Evolutionary conservation across 495 filamentous ascomycete species (phyloP).

Genomic region (Bacidia rubella): DNA sequence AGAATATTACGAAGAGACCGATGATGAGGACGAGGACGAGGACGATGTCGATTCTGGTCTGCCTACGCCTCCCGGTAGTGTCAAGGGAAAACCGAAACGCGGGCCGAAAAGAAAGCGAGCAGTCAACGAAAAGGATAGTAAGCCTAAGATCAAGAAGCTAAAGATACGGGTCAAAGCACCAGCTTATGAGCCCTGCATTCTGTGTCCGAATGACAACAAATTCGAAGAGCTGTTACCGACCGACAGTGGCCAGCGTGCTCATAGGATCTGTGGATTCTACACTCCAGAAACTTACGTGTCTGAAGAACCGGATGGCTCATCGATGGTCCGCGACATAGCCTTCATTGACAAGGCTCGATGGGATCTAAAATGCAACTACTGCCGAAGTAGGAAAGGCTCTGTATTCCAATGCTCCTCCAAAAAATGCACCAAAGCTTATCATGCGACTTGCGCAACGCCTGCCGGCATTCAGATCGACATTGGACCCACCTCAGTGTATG

Average conservation of each 20-base stretch:
- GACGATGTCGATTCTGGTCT: slow-evolving; percentile 52
- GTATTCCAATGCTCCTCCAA: slow-evolving; percentile 95
- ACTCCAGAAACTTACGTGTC: slow-evolving; percentile 83
- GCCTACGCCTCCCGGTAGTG: slow-evolving; percentile 67
- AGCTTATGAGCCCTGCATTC: slow-evolving; percentile 70
- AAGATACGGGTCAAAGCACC: slow-evolving; percentile 54
- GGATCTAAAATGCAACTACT: slow-evolving; percentile 88
- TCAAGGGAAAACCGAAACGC: slow-evolving; percentile 44
- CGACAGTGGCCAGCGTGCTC: slow-evolving; percentile 75
- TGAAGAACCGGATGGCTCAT: slow-evolving; percentile 47
- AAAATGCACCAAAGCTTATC: slow-evolving; percentile 88
- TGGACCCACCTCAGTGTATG: slow-evolving; percentile 71
- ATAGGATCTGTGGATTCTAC: slow-evolving; percentile 80
- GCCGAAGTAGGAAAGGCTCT: slow-evolving; percentile 80
- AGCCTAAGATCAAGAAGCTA: slow-evolving; percentile 59
- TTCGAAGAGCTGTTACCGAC: slow-evolving; percentile 75
- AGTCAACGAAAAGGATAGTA: slow-evolving; percentile 34
- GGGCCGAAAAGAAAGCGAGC: slow-evolving; percentile 46
- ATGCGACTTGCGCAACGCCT: slow-evolving; percentile 83
- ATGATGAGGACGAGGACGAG: slow-evolving; percentile 55
- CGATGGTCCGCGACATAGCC: slow-evolving; percentile 62
- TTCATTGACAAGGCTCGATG: slow-evolving; percentile 75
- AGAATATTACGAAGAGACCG: slow-evolving; percentile 72
- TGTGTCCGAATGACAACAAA: slow-evolving; percentile 87
- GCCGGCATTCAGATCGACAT: slow-evolving; percentile 87